Percentiles rank a stretch among this genome's conserved stretches.
Evolutionary conservation across 2,329 filamentous ascomycete genomes (phyloP).

Genomic region (Fusarium duplospermum): DNA sequence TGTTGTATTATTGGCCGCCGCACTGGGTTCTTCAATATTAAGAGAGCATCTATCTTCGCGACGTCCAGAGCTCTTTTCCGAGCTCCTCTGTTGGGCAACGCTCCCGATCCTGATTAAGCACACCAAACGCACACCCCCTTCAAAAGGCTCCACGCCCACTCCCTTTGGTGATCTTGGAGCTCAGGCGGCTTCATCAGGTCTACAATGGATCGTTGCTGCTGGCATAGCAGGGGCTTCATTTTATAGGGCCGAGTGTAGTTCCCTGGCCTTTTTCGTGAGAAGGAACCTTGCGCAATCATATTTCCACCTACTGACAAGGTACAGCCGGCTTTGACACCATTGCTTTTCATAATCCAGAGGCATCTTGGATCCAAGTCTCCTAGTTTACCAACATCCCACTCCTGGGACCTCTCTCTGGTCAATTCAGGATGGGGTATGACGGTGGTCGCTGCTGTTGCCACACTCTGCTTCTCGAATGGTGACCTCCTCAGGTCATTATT

Average conservation of each 20-base stretch:
- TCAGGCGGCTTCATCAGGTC: not conserved
- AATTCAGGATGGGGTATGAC: slow-evolving; percentile 1
- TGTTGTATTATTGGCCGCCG: slow-evolving; percentile 19
- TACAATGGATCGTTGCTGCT: slow-evolving; percentile 23
- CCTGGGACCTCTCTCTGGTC: not conserved
- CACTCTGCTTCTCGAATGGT: slow-evolving; percentile 44
- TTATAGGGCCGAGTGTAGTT: slow-evolving; percentile 30
- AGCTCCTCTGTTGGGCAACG: slow-evolving; percentile 48
- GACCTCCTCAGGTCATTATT: slow-evolving; percentile 33
- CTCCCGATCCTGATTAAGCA: slow-evolving; percentile 41
- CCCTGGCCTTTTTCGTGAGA: slow-evolving; percentile 9
- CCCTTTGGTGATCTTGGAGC: not conserved
- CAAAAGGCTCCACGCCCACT: rapidly evolving
- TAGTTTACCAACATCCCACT: not conserved
- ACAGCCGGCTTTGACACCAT: slow-evolving; percentile 41
- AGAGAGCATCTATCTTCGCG: slow-evolving; percentile 30
- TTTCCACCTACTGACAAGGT: not conserved
- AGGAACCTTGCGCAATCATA: not conserved
- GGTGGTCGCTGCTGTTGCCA: not conserved
- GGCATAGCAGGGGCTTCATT: slow-evolving; percentile 19
- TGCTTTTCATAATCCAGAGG: slow-evolving; percentile 32
- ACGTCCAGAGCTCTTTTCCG: slow-evolving; percentile 47
- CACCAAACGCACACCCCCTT: no score
- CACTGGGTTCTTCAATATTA: slow-evolving; percentile 42
- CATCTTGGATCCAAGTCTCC: not conserved